Evolutionary conservation across 108 stramenopile genomes (phyloP).

Genomic region (Nitzschia sp.): DNA sequence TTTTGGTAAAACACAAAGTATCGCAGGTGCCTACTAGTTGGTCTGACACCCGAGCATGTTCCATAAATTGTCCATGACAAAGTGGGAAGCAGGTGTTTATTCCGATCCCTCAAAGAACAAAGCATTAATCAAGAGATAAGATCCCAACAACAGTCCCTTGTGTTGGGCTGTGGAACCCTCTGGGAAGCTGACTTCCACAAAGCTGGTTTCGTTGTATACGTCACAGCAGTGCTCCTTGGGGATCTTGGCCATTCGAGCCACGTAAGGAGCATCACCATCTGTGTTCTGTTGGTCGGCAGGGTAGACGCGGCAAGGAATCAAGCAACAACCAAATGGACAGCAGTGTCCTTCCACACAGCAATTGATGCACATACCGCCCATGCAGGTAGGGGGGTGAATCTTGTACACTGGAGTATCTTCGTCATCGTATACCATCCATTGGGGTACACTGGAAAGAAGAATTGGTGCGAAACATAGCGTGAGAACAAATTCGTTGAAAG

Average conservation of each 20-base stretch:
- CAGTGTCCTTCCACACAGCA: constrained; percentile 70
- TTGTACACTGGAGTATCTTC: constrained; percentile 51
- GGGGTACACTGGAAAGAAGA: constrained; percentile 44
- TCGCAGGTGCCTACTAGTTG: too few relatives aligned
- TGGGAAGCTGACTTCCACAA: constrained; percentile 51
- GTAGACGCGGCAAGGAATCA: constrained; percentile 64
- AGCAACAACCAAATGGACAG: constrained; percentile 70
- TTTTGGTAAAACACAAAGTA: too few relatives aligned
- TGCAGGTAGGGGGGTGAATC: constrained; percentile 67
- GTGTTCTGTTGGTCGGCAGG: constrained; percentile 43
- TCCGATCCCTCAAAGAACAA: constrained; percentile 61
- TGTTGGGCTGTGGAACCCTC: constrained; percentile 47
- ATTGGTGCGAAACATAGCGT: background rate
- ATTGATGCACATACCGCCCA: constrained; percentile 62
- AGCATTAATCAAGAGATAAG: constrained; percentile 67
- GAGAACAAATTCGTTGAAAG: too few relatives aligned
- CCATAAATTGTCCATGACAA: too few relatives aligned
- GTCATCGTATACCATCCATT: constrained; percentile 49
- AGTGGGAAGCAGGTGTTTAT: background rate
- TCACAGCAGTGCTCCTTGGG: constrained; percentile 35
- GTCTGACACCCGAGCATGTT: too few relatives aligned
- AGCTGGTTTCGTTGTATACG: constrained; percentile 37
- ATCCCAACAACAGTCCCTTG: constrained; percentile 64
- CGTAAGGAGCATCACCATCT: constrained; percentile 50
- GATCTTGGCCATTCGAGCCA: constrained; percentile 42